These are phyloP conservation scores for Auriculariales sp. DNA, from an alignment of 768 basidiomycete genomes.

Conservation along the genomic window DNA sequence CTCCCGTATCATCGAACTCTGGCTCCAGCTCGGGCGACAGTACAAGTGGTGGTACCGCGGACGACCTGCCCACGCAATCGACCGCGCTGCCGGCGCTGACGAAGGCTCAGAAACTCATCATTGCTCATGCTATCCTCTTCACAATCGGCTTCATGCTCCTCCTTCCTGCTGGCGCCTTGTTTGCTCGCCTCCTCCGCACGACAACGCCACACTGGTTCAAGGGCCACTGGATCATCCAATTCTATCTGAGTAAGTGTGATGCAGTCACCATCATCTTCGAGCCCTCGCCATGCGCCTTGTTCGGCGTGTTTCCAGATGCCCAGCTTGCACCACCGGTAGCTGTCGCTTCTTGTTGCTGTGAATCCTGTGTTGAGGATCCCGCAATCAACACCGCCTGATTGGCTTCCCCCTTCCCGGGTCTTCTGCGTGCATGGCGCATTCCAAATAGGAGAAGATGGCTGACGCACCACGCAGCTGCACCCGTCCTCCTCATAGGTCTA, in stretches of 20 bases:
- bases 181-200: conserved; percentile 40
- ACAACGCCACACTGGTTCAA: conserved; percentile 36
- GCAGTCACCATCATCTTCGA: not conserved
- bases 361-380: not conserved
- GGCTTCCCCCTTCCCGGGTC: too few relatives aligned
- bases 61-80: not conserved
- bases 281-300: too few relatives aligned
- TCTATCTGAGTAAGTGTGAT: conserved; percentile 27
- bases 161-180: conserved; percentile 35
- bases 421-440: too few relatives aligned
- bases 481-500: conserved; percentile 27
- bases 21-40: not conserved
- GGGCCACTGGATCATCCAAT: conserved; percentile 36
- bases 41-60: not conserved
- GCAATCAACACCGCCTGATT: too few relatives aligned
- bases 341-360: conserved; percentile 8
- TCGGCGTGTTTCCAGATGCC: too few relatives aligned
- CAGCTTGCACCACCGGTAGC: too few relatives aligned
- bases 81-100: conserved; percentile 18
- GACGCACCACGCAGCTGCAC: conserved; percentile 29
- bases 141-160: conserved; percentile 36
- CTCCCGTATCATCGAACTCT: conserved; percentile 13
- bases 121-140: conserved; percentile 41
- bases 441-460: too few relatives aligned
- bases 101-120: conserved; percentile 32